Evolutionary conservation across 2,329 filamentous ascomycete genomes (phyloP), one percentile per base, ranked within the genome.

Genomic region (Stachybotrys echinatus): DNA sequence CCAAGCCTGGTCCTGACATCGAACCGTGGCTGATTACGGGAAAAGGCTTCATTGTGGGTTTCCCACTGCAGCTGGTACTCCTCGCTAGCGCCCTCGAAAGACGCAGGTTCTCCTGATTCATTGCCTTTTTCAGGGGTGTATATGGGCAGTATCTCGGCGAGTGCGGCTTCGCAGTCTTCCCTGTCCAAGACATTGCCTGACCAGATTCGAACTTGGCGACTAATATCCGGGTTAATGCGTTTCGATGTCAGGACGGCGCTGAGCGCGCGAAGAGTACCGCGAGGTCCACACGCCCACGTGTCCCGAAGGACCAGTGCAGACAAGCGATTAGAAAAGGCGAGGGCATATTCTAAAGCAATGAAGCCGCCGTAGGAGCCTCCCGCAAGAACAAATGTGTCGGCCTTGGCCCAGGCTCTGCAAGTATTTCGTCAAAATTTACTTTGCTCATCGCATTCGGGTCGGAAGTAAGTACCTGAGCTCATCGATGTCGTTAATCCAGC

Each of bases 311-410:
- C 54, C 10, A 61, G 48, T 4, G 52, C 60, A 5, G 53, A 54
- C 8, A 60, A 48, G 7, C 51, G 52, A 4, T 47, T 43, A 4
- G 55, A 55, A 45, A 55, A 53, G 4, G 44, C 48, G n/a, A 62
- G 47, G 45, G 57, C 58, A 38, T 61, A 61, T 12, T 52, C 52
- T 12, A 60, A 37, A 2, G 57, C 55, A 12, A 62, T 19, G 20
- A 52, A 55, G 12, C 55, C 60, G 8, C 59, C 58, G 23, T 61
- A 62, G 3, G 58, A 61, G 12, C 55, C 55, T 14, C 55, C 60
- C 3, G 58, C 58, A 2, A 62, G 54, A 12, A 58, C 44, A n/a
- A 57, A 52, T 3, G 37, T 55, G 5, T 59, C 54, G 5, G 50
- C 55, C 5, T 53, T 52, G 2, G 56, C 54, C 55, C 55, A 57